Evolutionary conservation across 2,329 filamentous ascomycete species (phyloP).

Genomic region (Alternaria novae-zelandiae): DNA sequence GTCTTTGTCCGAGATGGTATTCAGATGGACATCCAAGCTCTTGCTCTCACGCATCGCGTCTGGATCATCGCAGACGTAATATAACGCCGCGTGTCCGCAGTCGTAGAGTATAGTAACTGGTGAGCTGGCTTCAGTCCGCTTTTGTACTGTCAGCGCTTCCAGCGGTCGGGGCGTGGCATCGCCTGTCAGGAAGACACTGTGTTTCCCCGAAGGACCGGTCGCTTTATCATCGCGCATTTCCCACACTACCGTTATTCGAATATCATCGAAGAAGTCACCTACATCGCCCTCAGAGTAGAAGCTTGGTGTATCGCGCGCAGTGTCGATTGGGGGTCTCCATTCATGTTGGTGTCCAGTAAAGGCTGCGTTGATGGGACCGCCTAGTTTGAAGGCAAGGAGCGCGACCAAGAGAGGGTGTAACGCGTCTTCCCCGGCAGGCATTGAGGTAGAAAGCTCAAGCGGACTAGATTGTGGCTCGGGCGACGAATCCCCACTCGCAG

Average conservation of each 20-base stretch:
- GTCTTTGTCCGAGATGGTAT: conserved; percentile 4
- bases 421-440: neutral
- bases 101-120: conserved; percentile 17
- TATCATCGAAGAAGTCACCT: conserved; percentile 6
- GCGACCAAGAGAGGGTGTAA: conserved; percentile 16
- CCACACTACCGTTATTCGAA: conserved; percentile 17
- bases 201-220: conserved; percentile 5
- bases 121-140: neutral
- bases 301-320: neutral
- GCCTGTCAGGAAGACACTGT: conserved; percentile 11
- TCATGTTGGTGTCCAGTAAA: conserved; percentile 8
- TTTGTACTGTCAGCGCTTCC: neutral
- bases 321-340: conserved; percentile 9
- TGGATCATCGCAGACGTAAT: conserved; percentile 14
- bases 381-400: conserved; percentile 16
- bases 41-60: conserved; percentile 10
- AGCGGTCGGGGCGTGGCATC: conserved; percentile 4
- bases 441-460: neutral
- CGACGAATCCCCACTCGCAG: neutral
- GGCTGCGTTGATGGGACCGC: conserved; percentile 19
- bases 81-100: conserved; percentile 10
- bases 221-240: conserved; percentile 6
- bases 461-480: neutral
- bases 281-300: conserved; percentile 16
- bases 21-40: conserved; percentile 18